A percentile compares a stretch with the other conserved stretches of the same genome.
Evolutionary conservation across 352 stramenopile genomes (phyloP).

Genomic region (Peronosclerospora sorghi): DNA sequence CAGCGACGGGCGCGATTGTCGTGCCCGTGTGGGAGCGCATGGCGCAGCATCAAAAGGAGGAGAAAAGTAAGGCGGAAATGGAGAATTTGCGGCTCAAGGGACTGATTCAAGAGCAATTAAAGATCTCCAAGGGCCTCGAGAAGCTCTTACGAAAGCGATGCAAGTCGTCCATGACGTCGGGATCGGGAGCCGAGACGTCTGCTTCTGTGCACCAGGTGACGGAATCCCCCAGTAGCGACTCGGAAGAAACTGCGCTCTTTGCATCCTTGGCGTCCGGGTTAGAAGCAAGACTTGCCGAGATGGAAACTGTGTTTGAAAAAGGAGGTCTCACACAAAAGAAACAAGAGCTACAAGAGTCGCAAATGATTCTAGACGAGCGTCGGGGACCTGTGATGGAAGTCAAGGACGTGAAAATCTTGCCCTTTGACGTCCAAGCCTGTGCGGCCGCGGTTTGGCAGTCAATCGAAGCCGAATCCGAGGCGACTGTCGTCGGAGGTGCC

Average conservation of each 20-base stretch:
- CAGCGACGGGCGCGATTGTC: slow-evolving; percentile 3
- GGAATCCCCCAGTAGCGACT: slow-evolving; percentile 16
- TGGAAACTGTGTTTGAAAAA: slow-evolving; percentile 34
- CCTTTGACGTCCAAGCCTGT: slow-evolving; percentile 30
- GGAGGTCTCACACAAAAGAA: slow-evolving; percentile 24
- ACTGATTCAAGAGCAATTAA: slow-evolving; percentile 41
- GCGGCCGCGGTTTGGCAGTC: slow-evolving; percentile 26
- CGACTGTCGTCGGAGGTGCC: slow-evolving; percentile 14
- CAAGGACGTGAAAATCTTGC: slow-evolving; percentile 38
- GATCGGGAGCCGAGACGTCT: slow-evolving; percentile 11
- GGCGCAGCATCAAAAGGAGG: slow-evolving; percentile 49
- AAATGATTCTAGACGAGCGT: slow-evolving; percentile 42
- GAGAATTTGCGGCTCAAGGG: slow-evolving; percentile 52
- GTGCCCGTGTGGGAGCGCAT: slow-evolving; percentile 51
- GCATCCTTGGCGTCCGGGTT: slow-evolving; percentile 21
- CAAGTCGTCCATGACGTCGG: slow-evolving; percentile 27
- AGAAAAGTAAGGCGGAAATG: slow-evolving; percentile 59
- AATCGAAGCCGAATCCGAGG: slow-evolving; percentile 23
- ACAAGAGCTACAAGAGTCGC: slow-evolving; percentile 31
- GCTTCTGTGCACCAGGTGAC: slow-evolving; percentile 16
- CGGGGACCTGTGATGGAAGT: slow-evolving; percentile 39
- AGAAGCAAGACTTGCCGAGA: slow-evolving; percentile 23
- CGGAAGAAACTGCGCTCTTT: slow-evolving; percentile 27
- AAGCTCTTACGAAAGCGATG: slow-evolving; percentile 45
- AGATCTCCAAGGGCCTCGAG: slow-evolving; percentile 45